Evolutionary conservation across 2,329 filamentous ascomycete genomes (phyloP), one percentile per base, ranked within the genome.

Genomic region (Teratosphaeria nubilosa): DNA sequence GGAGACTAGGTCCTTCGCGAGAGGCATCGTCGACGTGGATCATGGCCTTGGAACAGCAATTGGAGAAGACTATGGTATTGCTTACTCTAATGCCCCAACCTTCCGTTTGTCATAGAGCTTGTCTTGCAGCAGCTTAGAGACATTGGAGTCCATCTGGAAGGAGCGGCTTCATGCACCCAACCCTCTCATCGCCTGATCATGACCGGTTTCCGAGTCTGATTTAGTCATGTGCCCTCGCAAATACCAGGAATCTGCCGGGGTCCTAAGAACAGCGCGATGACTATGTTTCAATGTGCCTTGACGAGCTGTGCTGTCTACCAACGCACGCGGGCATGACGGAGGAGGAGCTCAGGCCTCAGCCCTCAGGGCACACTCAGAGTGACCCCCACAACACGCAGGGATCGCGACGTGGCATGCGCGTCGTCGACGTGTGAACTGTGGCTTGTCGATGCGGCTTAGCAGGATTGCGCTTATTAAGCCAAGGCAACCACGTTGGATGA

Each of bases 71-170:
- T 11, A 55, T 45, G 32, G 20, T 5, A 55, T n/a, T 55, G 53
- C 30, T 69, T 85, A 96, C 91, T 99, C 94, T 59, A 99, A 83
- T 67, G 95, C 94, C 64, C 94, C 94, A 70, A 91, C 86, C 76
- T 99, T 99, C 72, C 95, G 85, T 80, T 95, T 96, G 73, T 99
- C 94, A 74, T 99, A 99, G 71, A 97, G 86, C 83, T 96, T 99
- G 77, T 99, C 94, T 73, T 95, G 95, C 72, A 99, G 57, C 24
- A 58, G 32, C 27, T 54, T 57, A 10, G 57, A 54, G 14, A 61
- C 56, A 53, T 32, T 51, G 11, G 62, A 30, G 54, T 64, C 62
- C 62, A 64, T 64, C n/a, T 25, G 56, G 51, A 53, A 57, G 55
- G 55, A 52, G 45, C 55, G 53, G 41, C 25, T 25, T 25, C 31